Conservation (phyloP, 352 stramenopile species). For the Phytophthora pinifolia region DNA sequence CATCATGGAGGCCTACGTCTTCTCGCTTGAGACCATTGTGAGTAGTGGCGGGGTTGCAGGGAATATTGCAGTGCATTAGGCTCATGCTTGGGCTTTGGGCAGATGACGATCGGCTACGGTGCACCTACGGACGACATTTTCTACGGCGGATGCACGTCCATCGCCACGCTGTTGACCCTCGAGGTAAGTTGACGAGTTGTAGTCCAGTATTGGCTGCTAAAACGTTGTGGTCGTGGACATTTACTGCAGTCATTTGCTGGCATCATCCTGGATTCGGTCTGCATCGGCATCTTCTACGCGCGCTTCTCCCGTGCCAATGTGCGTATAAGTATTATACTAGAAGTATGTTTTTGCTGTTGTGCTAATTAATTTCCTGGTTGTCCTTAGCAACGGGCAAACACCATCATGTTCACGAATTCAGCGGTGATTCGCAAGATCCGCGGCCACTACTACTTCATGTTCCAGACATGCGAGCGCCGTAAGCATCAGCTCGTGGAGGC, state of each 20-base stretch:
- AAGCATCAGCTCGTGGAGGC: slow-evolving; percentile 90
- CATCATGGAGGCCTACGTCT: slow-evolving; percentile 85
- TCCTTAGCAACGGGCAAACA: slow-evolving; percentile 75
- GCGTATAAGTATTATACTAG: too few relatives aligned
- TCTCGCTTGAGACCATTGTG: slow-evolving; percentile 88
- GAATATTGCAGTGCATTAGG: not conserved
- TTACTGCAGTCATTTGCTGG: slow-evolving; percentile 84
- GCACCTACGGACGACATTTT: slow-evolving; percentile 89
- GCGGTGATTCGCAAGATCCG: slow-evolving; percentile 90
- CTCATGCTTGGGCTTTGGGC: not conserved
- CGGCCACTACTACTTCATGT: slow-evolving; percentile 91
- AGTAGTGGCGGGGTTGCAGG: slow-evolving; percentile 12
- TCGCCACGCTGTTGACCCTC: slow-evolving; percentile 75
- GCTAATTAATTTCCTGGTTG: slow-evolving; percentile 3
- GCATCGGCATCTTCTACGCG: slow-evolving; percentile 87
- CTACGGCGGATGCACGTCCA: slow-evolving; percentile 80
- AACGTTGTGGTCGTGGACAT: slow-evolving; percentile 9
- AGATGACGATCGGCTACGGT: slow-evolving; percentile 90
- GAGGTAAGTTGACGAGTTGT: slow-evolving; percentile 40
- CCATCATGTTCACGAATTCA: slow-evolving; percentile 85
- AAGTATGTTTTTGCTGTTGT: not conserved
- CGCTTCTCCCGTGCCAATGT: slow-evolving; percentile 81
- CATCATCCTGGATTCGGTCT: slow-evolving; percentile 87
- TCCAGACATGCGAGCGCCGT: slow-evolving; percentile 87
- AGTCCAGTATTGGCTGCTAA: not conserved